Conservation (phyloP, 169 alveolate species). For the Plasmodium relictum region DNA sequence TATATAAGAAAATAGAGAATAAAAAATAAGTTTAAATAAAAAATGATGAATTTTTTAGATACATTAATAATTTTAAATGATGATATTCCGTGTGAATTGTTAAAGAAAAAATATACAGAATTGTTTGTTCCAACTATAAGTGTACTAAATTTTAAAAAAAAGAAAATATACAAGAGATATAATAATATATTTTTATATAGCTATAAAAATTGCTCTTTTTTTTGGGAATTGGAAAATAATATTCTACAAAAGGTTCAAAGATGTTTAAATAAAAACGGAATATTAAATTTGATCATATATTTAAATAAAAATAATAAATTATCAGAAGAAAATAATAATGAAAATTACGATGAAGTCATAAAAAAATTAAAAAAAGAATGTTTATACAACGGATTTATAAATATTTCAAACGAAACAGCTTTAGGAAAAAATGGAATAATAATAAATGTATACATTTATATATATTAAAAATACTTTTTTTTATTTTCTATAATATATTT, state of each 20-base stretch:
- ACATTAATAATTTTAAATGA: slow-evolving; percentile 67
- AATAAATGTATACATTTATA: slow-evolving; percentile 41
- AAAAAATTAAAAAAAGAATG: slow-evolving; percentile 49
- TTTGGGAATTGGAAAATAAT: slow-evolving; percentile 55
- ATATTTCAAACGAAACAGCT: slow-evolving; percentile 28
- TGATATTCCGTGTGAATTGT: slow-evolving; percentile 62
- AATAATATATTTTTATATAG: slow-evolving; percentile 56
- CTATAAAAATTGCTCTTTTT: slow-evolving; percentile 41
- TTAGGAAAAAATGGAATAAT: slow-evolving; percentile 52
- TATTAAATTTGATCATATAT: slow-evolving; percentile 26
- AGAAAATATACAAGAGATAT: slow-evolving; percentile 43
- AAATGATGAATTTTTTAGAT: slow-evolving; percentile 54
- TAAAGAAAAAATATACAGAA: slow-evolving; percentile 42
- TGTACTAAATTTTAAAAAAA: slow-evolving; percentile 36
- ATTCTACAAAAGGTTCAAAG: slow-evolving; percentile 42
- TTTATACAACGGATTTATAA: slow-evolving; percentile 56
- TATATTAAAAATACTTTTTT: background rate
- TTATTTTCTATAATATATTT: background rate
- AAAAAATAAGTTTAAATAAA: slow-evolving; percentile 1
- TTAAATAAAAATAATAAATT: slow-evolving; percentile 7
- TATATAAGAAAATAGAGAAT: too few relatives aligned
- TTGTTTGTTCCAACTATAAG: slow-evolving; percentile 65
- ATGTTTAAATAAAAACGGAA: slow-evolving; percentile 64
- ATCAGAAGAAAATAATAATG: background rate
- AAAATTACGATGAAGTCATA: slow-evolving; percentile 9